A percentile compares a stretch with the other conserved stretches of the same genome.
Conservation (phyloP, 768 basidiomycete genomes). For the Phaffia tasmanica region DNA sequence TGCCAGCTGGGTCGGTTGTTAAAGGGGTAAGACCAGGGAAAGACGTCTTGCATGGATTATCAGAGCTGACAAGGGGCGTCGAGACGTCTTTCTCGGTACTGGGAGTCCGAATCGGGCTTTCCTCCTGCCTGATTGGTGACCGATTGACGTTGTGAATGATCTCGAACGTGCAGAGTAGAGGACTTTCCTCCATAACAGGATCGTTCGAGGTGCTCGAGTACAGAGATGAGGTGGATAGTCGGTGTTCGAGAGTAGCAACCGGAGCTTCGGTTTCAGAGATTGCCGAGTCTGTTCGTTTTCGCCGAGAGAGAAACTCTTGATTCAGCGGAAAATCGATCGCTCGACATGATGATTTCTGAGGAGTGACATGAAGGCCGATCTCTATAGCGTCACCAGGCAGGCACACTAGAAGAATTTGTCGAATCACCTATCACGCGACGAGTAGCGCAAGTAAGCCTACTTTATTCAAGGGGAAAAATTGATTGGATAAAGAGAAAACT, state of each 20-base stretch:
- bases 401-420: conserved; percentile 66
- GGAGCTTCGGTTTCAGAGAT: too few species aligned
- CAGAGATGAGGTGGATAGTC: conserved; percentile 6
- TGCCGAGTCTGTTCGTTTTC: too few species aligned
- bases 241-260: neutral
- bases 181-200: conserved; percentile 31
- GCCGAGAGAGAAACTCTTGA: neutral
- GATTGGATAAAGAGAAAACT: conserved; percentile 36
- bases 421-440: conserved; percentile 52
- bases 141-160: conserved; percentile 43
- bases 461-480: neutral
- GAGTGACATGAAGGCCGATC: conserved; percentile 52
- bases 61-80: neutral
- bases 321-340: neutral
- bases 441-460: conserved; percentile 27
- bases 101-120: conserved; percentile 16
- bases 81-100: conserved; percentile 10
- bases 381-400: conserved; percentile 69
- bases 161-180: conserved; percentile 51
- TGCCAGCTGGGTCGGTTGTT: neutral
- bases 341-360: conserved; percentile 34
- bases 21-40: conserved; percentile 3
- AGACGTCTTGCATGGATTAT: neutral
- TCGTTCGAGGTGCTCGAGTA: conserved; percentile 28
- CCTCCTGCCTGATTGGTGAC: conserved; percentile 29